Percentiles rank a stretch among this genome's conserved stretches.
Evolutionary conservation across 495 filamentous ascomycete species (phyloP).

Genomic region (Podospora tetraspora): DNA sequence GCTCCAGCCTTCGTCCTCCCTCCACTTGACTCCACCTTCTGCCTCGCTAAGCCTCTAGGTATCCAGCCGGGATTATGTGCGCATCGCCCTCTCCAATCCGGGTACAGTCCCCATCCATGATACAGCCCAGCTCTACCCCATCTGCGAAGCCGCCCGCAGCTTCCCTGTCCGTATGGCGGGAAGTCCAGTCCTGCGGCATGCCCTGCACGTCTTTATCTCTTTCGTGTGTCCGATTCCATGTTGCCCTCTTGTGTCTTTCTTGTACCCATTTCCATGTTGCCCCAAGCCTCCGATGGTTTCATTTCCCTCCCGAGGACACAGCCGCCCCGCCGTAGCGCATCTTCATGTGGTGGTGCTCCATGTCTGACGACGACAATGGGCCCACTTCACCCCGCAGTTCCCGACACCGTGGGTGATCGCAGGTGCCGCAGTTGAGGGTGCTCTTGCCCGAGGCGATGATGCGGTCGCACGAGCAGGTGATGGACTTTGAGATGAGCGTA

Average conservation of each 20-base stretch:
- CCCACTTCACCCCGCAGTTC: slow-evolving; percentile 25
- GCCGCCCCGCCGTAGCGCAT: background rate
- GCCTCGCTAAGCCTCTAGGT: background rate
- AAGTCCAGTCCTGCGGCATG: background rate
- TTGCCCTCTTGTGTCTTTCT: no score
- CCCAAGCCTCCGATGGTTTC: background rate
- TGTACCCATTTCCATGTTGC: no score
- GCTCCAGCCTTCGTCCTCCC: background rate
- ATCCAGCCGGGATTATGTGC: background rate
- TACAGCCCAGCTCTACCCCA: background rate
- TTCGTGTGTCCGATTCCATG: no score
- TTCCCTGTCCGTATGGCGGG: background rate
- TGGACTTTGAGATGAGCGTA: slow-evolving; percentile 29
- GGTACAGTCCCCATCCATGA: background rate
- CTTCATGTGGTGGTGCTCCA: background rate
- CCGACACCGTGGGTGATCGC: slow-evolving; percentile 26
- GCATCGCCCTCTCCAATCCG: background rate
- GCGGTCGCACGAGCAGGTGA: slow-evolving; percentile 23
- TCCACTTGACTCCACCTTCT: no score
- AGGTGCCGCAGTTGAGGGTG: slow-evolving; percentile 30
- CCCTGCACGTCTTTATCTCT: background rate
- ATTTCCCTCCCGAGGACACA: background rate
- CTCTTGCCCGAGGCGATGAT: slow-evolving; percentile 30
- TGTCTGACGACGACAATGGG: background rate
- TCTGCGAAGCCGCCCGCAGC: background rate